phyloP scores from a whole-genome alignment of 768 basidiomycete species.

The Rhizopogon vulgaris region DNA sequence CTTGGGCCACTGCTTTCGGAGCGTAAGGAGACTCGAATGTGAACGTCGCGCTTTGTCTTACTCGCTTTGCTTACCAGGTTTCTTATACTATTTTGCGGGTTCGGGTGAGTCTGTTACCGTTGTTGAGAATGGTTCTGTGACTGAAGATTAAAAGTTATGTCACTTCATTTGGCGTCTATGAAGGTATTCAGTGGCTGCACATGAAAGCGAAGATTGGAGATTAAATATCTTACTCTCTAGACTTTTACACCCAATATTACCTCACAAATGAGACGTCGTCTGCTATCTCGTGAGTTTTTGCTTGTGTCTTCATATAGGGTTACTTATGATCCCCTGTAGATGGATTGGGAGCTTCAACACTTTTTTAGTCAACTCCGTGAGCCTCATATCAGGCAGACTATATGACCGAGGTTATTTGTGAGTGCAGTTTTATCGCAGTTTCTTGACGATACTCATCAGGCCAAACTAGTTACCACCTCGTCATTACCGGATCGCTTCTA shows the following conservation, averaged over 20 bases:
- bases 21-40: too few relatives aligned
- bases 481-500: constrained; percentile 19
- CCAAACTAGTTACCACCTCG: constrained; percentile 3
- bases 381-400: constrained; percentile 36
- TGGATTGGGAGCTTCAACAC: constrained; percentile 20
- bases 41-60: too few relatives aligned
- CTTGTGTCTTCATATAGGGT: not conserved
- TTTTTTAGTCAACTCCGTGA: constrained; percentile 29
- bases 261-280: too few relatives aligned
- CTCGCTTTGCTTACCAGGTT: constrained; percentile 10
- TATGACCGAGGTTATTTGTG: constrained; percentile 49
- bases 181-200: constrained; percentile 17
- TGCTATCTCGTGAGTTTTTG: too few relatives aligned
- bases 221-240: too few relatives aligned
- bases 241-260: too few relatives aligned
- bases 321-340: constrained; percentile 35
- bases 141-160: constrained; percentile 19
- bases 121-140: too few relatives aligned
- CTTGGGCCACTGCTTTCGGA: too few relatives aligned
- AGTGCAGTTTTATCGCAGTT: not conserved
- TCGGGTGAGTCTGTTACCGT: constrained; percentile 15
- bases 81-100: constrained; percentile 26
- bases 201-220: too few relatives aligned
- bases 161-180: constrained; percentile 34
- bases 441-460: not conserved